phyloP scores from a whole-genome alignment of 2,329 filamentous ascomycete species.

The Magnaporthiopsis poae region DNA sequence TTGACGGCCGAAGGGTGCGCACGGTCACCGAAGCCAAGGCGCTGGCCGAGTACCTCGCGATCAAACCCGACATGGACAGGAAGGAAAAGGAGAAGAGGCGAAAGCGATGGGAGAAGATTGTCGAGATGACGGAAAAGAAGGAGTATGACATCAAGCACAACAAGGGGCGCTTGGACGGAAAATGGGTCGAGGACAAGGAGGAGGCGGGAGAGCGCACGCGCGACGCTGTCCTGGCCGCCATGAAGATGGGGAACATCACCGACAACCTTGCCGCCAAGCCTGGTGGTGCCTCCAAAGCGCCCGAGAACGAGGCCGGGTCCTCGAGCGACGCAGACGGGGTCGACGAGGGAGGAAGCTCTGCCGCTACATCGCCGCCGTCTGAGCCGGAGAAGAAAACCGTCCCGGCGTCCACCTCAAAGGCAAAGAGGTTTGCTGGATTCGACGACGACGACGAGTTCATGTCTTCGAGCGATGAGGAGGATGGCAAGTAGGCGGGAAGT shows the following conservation, averaged over 20 bases:
- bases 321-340: conserved; percentile 12
- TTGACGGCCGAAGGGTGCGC: conserved; percentile 79
- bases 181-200: conserved; percentile 93
- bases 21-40: conserved; percentile 94
- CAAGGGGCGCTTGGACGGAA: conserved; percentile 66
- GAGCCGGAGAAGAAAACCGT: conserved; percentile 28
- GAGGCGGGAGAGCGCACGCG: conserved; percentile 76
- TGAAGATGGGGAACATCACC: conserved; percentile 54
- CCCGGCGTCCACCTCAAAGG: conserved; percentile 16
- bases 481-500: conserved; percentile 13
- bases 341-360: conserved; percentile 29
- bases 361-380: conserved; percentile 40
- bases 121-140: conserved; percentile 71
- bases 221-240: conserved; percentile 61
- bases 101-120: conserved; percentile 77
- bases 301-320: conserved; percentile 5
- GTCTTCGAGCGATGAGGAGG: conserved; percentile 55
- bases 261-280: conserved; percentile 50
- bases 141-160: conserved; percentile 71
- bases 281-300: conserved; percentile 34
- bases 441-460: conserved; percentile 70
- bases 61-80: conserved; percentile 94
- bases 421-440: conserved; percentile 59
- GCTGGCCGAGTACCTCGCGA: conserved; percentile 83
- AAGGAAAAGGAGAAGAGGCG: conserved; percentile 81